Conservation (phyloP, 352 stramenopile species). For the Pythium phragmitis region DNA sequence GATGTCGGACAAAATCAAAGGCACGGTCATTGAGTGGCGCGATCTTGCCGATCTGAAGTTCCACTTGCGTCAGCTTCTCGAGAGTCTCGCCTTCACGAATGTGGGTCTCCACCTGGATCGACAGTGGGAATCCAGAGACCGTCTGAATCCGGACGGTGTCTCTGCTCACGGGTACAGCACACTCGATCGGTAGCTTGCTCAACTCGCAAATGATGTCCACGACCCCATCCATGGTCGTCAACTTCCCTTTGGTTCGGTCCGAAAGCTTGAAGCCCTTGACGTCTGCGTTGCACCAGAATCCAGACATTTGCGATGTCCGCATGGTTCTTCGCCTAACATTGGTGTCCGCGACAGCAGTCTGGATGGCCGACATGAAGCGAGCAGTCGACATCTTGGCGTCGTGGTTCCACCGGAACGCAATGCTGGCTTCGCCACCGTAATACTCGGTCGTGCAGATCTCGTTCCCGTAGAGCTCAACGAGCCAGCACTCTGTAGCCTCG, state of each 20-base stretch:
- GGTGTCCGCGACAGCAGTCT: neutral
- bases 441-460: constrained; percentile 10
- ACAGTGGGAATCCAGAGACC: neutral
- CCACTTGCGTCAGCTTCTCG: neutral
- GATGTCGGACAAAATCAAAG: neutral
- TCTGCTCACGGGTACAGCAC: constrained; percentile 1
- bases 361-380: neutral
- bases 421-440: constrained; percentile 3
- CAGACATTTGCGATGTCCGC: neutral
- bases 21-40: neutral
- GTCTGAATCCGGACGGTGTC: neutral
- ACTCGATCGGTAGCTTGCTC: neutral
- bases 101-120: neutral
- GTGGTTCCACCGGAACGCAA: constrained; percentile 2
- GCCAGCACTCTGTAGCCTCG: neutral
- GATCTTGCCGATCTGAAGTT: neutral
- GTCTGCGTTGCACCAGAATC: neutral
- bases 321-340: neutral
- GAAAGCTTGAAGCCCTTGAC: constrained; percentile 2
- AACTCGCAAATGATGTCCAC: constrained; percentile 2
- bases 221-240: neutral
- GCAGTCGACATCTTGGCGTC: neutral
- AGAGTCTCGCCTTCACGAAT: neutral
- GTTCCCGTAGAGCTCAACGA: constrained; percentile 6
- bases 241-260: neutral